Conservation (phyloP, 163 green algal genomes). For the Chlorella variabilis region DNA sequence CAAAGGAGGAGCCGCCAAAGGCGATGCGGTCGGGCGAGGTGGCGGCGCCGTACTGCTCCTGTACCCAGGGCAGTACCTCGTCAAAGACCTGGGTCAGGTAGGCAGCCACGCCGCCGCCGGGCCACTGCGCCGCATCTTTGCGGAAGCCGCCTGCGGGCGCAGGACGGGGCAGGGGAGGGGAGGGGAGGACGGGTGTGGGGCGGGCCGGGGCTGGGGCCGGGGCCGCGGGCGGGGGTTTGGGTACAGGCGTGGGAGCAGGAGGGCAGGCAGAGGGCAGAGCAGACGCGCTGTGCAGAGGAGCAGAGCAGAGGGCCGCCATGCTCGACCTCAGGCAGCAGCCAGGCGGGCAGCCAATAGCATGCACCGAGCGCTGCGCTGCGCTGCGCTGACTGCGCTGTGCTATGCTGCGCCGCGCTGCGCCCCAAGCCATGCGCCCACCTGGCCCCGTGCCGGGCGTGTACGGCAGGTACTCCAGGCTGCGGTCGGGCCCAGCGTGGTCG, state of each 20-base stretch:
- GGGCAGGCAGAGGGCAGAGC: too few relatives aligned
- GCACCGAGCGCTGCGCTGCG: too few relatives aligned
- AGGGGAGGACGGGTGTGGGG: too few relatives aligned
- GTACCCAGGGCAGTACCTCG: slow-evolving; percentile 57
- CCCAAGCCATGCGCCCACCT: slow-evolving; percentile 1
- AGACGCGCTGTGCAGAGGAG: too few relatives aligned
- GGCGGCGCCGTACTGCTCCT: slow-evolving; percentile 39
- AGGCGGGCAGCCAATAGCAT: too few relatives aligned
- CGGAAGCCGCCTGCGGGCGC: slow-evolving; percentile 14
- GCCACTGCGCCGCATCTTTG: slow-evolving; percentile 42
- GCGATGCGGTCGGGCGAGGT: slow-evolving; percentile 29
- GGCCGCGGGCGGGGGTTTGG: too few relatives aligned
- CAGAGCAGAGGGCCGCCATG: too few relatives aligned
- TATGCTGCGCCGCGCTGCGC: too few relatives aligned
- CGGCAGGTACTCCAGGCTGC: slow-evolving; percentile 58
- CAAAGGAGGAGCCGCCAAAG: slow-evolving; percentile 65
- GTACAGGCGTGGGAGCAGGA: too few relatives aligned
- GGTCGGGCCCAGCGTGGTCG: slow-evolving; percentile 52
- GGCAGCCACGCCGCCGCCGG: slow-evolving; percentile 27
- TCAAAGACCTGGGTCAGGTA: slow-evolving; percentile 36
- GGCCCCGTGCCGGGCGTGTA: slow-evolving; percentile 48
- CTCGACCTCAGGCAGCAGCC: too few relatives aligned
- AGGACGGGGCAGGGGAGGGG: too few relatives aligned
- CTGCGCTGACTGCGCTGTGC: too few relatives aligned
- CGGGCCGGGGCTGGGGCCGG: neutral